Percentiles rank a stretch among this genome's conserved stretches.
Conservation (phyloP, 305 asterid species). For the Fraxinus ornus region DNA sequence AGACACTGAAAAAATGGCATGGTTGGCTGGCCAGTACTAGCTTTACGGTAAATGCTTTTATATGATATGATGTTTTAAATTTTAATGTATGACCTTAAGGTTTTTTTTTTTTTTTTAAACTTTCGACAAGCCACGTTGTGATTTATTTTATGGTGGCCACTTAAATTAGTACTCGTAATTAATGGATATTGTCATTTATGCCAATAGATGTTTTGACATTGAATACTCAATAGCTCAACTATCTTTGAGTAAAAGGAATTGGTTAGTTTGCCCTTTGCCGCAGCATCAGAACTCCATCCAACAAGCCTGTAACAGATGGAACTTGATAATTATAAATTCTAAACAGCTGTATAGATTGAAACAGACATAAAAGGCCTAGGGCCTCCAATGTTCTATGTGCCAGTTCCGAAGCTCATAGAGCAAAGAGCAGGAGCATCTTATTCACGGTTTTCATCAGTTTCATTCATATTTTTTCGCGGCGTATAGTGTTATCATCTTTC, state of each 20-base stretch:
- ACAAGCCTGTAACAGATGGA: background rate
- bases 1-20: slow-evolving; percentile 91
- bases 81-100: background rate
- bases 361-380: background rate
- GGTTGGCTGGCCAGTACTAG: slow-evolving; percentile 98
- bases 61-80: background rate
- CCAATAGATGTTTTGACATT: background rate
- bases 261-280: background rate
- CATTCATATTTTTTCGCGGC: background rate
- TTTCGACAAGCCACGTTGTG: background rate
- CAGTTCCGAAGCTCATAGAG: background rate
- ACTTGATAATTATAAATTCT: background rate
- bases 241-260: background rate
- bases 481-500: background rate
- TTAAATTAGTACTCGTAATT: background rate
- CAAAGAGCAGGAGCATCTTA: background rate
- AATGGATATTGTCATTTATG: slow-evolving; percentile 11
- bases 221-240: background rate
- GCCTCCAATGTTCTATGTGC: slow-evolving; percentile 7
- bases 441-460: background rate
- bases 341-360: background rate
- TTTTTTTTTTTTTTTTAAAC: background rate
- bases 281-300: slow-evolving; percentile 5
- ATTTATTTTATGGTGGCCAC: background rate
- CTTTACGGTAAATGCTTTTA: slow-evolving; percentile 56